phyloP scores from a whole-genome alignment of 2,329 filamentous ascomycete species.

The Fusarium goolgardi region DNA sequence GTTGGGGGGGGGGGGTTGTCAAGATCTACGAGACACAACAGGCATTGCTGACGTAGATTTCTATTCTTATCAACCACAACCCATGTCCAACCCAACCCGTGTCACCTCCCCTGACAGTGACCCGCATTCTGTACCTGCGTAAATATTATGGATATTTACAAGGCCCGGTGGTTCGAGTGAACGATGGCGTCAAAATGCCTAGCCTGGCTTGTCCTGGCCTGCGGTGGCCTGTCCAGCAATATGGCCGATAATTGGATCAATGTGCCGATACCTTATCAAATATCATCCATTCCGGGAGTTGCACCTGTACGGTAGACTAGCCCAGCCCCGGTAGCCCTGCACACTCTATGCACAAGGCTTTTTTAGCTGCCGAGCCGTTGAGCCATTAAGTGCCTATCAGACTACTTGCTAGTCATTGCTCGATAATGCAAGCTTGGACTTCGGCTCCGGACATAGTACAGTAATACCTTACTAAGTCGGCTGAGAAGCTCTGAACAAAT shows the following conservation, averaged over 20 bases:
- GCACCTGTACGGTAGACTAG: neutral
- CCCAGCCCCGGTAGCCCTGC: neutral
- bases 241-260: slow-evolving; percentile 37
- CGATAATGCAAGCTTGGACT: slow-evolving; percentile 23
- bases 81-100: slow-evolving; percentile 13
- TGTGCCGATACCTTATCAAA: slow-evolving; percentile 20
- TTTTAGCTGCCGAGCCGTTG: slow-evolving; percentile 40
- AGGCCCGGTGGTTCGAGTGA: slow-evolving; percentile 32
- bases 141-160: slow-evolving; percentile 40
- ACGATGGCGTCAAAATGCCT: slow-evolving; percentile 36
- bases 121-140: slow-evolving; percentile 35
- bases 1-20: neutral
- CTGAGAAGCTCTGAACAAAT: neutral
- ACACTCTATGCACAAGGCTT: slow-evolving; percentile 5
- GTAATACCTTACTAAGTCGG: slow-evolving; percentile 4
- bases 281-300: slow-evolving; percentile 2
- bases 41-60: slow-evolving; percentile 39
- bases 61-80: slow-evolving; percentile 34
- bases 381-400: slow-evolving; percentile 20
- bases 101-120: slow-evolving; percentile 25
- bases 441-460: slow-evolving; percentile 12
- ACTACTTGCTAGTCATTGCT: neutral
- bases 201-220: slow-evolving; percentile 10
- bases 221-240: slow-evolving; percentile 26
- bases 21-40: slow-evolving; percentile 31